phyloP scores from a whole-genome alignment of 805 yeast genomes.

The Torulaspora indica region DNA sequence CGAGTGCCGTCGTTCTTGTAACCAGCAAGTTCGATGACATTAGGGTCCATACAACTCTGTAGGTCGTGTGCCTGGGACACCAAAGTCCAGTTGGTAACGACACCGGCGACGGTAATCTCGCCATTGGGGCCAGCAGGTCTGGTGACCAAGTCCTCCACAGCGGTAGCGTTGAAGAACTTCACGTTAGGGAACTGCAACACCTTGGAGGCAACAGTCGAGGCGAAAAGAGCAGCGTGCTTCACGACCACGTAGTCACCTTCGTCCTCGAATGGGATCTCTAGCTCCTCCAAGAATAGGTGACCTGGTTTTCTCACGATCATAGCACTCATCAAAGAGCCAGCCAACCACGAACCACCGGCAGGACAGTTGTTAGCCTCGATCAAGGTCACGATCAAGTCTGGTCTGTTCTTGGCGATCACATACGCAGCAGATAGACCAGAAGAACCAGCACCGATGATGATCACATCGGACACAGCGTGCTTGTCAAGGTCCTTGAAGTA shows the following conservation, averaged over 20 bases:
- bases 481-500: slow-evolving; percentile 69
- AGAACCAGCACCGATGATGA: slow-evolving; percentile 74
- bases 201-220: slow-evolving; percentile 64
- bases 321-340: slow-evolving; percentile 72
- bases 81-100: slow-evolving; percentile 78
- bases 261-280: slow-evolving; percentile 65
- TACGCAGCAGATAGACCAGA: slow-evolving; percentile 76
- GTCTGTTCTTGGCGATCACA: slow-evolving; percentile 64
- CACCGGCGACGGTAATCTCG: slow-evolving; percentile 66
- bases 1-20: slow-evolving; percentile 33
- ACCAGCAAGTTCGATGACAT: slow-evolving; percentile 57
- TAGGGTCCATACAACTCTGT: slow-evolving; percentile 80
- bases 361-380: slow-evolving; percentile 72
- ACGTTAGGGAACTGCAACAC: slow-evolving; percentile 69
- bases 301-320: slow-evolving; percentile 80
- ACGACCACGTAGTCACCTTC: slow-evolving; percentile 79
- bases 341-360: slow-evolving; percentile 78
- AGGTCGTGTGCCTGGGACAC: slow-evolving; percentile 71
- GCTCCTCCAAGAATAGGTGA: slow-evolving; percentile 58
- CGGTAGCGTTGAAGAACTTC: slow-evolving; percentile 72
- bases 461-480: slow-evolving; percentile 69
- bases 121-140: slow-evolving; percentile 55
- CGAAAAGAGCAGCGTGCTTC: slow-evolving; percentile 74
- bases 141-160: slow-evolving; percentile 75
- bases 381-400: slow-evolving; percentile 68